phyloP scores from a whole-genome alignment of 345 rosid genomes.

The Stellera chamaejasme region DNA sequence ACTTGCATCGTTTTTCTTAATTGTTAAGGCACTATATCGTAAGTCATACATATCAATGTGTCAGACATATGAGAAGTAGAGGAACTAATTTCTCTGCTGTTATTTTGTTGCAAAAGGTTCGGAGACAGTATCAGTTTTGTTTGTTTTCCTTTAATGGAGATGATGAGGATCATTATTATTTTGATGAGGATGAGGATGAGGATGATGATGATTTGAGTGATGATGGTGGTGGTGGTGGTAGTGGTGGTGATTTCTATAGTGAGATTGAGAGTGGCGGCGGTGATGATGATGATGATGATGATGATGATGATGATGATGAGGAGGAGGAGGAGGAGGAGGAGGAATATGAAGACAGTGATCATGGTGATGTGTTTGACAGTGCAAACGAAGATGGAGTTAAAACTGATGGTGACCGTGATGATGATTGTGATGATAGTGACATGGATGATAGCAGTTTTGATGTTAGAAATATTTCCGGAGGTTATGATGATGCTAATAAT shows the following conservation, averaged over 20 bases:
- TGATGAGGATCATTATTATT: slow-evolving; percentile 8
- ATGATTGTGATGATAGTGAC: slow-evolving; percentile 18
- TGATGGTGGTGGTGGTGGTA: slow-evolving; percentile 14
- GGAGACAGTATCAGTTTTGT: slow-evolving; percentile 15
- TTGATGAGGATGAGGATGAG: slow-evolving; percentile 19
- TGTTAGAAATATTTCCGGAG: slow-evolving; percentile 5
- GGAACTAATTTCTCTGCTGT: slow-evolving; percentile 40
- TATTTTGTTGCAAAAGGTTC: slow-evolving; percentile 45
- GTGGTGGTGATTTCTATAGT: slow-evolving; percentile 9
- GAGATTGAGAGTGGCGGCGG: slow-evolving; percentile 10
- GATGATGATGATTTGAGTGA: slow-evolving; percentile 20
- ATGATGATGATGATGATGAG: slow-evolving; percentile 7
- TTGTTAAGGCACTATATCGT: neutral
- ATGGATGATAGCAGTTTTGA: slow-evolving; percentile 6
- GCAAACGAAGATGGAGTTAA: slow-evolving; percentile 12
- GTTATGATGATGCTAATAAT: slow-evolving; percentile 19
- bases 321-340: slow-evolving; percentile 9
- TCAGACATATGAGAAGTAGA: slow-evolving; percentile 18
- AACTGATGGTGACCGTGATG: slow-evolving; percentile 7
- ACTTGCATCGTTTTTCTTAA: neutral
- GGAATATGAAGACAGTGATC: slow-evolving; percentile 13
- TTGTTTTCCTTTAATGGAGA: slow-evolving; percentile 20
- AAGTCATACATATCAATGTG: slow-evolving; percentile 5
- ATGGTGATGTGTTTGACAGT: neutral
- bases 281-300: slow-evolving; percentile 8